Evolutionary conservation across 495 filamentous ascomycete species (phyloP).

Genomic region (Lophiostoma macrostomum): DNA sequence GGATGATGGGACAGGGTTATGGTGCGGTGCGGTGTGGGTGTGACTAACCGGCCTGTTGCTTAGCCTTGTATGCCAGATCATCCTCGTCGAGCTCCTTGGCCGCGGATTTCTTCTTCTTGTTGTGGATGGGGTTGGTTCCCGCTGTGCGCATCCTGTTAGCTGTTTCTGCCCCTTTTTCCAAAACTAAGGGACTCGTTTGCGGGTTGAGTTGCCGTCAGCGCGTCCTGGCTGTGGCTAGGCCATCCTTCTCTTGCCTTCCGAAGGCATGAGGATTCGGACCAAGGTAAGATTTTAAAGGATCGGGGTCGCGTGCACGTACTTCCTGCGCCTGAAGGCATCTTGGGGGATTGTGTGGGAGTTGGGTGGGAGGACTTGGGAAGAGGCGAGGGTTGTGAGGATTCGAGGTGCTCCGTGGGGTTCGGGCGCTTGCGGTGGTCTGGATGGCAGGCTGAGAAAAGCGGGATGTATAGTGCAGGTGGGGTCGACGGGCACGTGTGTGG

Average conservation of each 20-base stretch:
- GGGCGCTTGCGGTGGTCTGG: conserved; percentile 3
- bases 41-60: conserved; percentile 39
- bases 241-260: too few relatives aligned
- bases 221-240: too few relatives aligned
- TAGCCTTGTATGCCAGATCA: conserved; percentile 40
- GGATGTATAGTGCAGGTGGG: too few relatives aligned
- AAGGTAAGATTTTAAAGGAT: not conserved
- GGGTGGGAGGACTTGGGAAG: not conserved
- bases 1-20: not conserved
- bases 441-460: conserved; percentile 5
- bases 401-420: not conserved
- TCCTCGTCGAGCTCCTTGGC: conserved; percentile 39
- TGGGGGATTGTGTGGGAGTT: conserved; percentile 13
- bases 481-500: conserved; percentile 18
- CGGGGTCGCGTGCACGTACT: conserved; percentile 12
- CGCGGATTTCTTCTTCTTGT: conserved; percentile 44
- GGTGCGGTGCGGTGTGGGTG: not conserved
- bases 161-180: not conserved
- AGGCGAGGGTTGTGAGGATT: not conserved
- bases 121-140: conserved; percentile 45
- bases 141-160: conserved; percentile 36
- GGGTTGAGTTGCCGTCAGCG: too few relatives aligned
- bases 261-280: too few relatives aligned
- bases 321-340: conserved; percentile 36
- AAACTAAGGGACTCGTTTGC: too few relatives aligned